Base-by-base conservation (phyloP, 192 early-diverging fungal species). In the Jimgerdemannia flammicorona region DNA sequence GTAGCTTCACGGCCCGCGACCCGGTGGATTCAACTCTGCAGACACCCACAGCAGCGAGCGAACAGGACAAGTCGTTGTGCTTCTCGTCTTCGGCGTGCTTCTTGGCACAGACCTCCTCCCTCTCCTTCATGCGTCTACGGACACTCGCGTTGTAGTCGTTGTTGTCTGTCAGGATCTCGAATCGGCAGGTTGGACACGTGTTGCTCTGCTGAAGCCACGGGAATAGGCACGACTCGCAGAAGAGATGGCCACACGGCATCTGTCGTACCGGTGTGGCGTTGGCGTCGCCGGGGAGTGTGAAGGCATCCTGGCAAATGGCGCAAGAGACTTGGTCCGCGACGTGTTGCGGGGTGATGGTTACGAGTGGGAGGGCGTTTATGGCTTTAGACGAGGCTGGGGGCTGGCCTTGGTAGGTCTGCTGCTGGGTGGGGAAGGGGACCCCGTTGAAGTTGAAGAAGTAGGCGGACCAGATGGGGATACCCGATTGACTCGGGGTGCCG, bases 231-330 rank as follows among this genome's bases (percentile, higher is more conserved):
- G 42, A 43, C 68, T 83, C 54, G 67, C 81, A 76, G 65, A 71
- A 83, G 40, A 82, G 29, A 73, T 83, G 81, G n/a, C 75, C 68
- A 64, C 81, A 83, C 6, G 81, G 81, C 78, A 83, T 80, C 9
- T 59, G 69, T 14, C 78, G 78, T 29, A 79, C 43, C 19, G 39
- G 49, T 4, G 44, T 4, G 9, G 43, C 4, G 3, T 11, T 2
- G 18, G 74, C 20, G 10, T 77, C 73, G 11, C 8, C 64, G 77
- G 54, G 10, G 43, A 44, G 20, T 65, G 7, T 41, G 11, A 77
- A 44, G 19, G 72, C 44, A 9, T 78, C 77, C 20, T 77, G 73
- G 68, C 76, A 78, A 19, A 78, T 78, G 3, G 41, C 59, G 69
- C 77, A 78, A 40, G n/a, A 49, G 3, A 19, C 41, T n/a, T 72